Evolutionary conservation across 2,329 filamentous ascomycete genomes (phyloP), one percentile per base, ranked within the genome.

Genomic region (Epichloe coenophiala): DNA sequence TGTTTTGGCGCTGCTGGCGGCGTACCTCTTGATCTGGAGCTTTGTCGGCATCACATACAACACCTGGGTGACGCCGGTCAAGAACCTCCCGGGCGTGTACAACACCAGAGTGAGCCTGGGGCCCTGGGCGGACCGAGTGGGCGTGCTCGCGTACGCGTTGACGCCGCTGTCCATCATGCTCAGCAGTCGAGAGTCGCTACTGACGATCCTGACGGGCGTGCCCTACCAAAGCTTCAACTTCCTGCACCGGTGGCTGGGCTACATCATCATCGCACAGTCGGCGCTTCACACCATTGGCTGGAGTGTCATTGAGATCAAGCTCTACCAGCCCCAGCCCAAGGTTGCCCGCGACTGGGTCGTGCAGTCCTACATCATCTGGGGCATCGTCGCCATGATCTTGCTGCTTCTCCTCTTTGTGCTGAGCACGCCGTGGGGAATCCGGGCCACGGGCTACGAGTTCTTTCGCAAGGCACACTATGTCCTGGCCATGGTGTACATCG

Each of bases 171-270:
- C 81, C 0, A 67, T 89, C 33, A 65, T 86, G 45, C 72, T 89
- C 12, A 73, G 77, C n/a, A 81, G 72, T 51, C 75, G 85, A 40
- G 85, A 89, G 61, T 85, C 81, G 0, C 68, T 88, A 2, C 73
- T 89, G 4, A 84, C 80, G 1, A 62, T 85, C 13, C 63, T 87
- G 46, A 89, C 84, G 0, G 85, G 86, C 1, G 71, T 89, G 0
- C 84, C 86, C 0, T 87, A 88, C 59, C 84, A 88, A 57, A 79
- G 77, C 58, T 88, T 89, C 72, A 83, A 85, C 64, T 89, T 89
- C 60, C 68, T 89, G 19, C 85, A 88, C 63, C 80, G 84, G 35
- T 89, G 85, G 85, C 68, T 83, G 0, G 85, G 86, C 6, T 83
- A 84, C 54, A 73, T 89, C 58, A 87, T 90, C 55, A 77, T 86